phyloP scores from a whole-genome alignment of 2,329 filamentous ascomycete species.

The Phoma herbarum region DNA sequence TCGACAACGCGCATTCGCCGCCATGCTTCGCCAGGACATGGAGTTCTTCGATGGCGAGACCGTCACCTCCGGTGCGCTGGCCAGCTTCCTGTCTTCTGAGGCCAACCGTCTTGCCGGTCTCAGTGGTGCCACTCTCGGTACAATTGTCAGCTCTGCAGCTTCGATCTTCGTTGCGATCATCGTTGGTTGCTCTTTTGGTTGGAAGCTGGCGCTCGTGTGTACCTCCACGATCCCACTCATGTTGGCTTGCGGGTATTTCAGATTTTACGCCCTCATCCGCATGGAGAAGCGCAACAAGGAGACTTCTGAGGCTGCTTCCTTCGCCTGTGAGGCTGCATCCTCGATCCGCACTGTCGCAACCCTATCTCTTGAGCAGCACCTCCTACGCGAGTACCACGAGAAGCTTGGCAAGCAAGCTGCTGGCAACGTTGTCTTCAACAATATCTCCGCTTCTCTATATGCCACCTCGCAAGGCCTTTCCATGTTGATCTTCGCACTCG shows the following conservation, averaged over 20 bases:
- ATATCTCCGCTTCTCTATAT: conserved; percentile 81
- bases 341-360: conserved; percentile 96
- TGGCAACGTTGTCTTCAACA: conserved; percentile 74
- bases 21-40: conserved; percentile 86
- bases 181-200: conserved; percentile 76
- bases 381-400: conserved; percentile 74
- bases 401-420: conserved; percentile 75
- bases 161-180: conserved; percentile 79
- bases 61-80: conserved; percentile 88
- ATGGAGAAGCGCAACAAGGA: conserved; percentile 78
- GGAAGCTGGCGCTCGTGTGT: conserved; percentile 89
- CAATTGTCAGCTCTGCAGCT: conserved; percentile 79
- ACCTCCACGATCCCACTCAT: conserved; percentile 80
- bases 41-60: conserved; percentile 90
- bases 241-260: conserved; percentile 81
- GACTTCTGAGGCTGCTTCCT: conserved; percentile 81
- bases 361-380: conserved; percentile 85
- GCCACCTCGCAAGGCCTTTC: conserved; percentile 84
- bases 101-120: conserved; percentile 91
- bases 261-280: conserved; percentile 90
- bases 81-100: conserved; percentile 71
- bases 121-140: conserved; percentile 87
- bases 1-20: conserved; percentile 81
- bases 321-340: conserved; percentile 92
- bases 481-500: conserved; percentile 49